Base-by-base conservation (phyloP, 176 grass and related monocot genomes). In the Triticum dicoccoides region DNA sequence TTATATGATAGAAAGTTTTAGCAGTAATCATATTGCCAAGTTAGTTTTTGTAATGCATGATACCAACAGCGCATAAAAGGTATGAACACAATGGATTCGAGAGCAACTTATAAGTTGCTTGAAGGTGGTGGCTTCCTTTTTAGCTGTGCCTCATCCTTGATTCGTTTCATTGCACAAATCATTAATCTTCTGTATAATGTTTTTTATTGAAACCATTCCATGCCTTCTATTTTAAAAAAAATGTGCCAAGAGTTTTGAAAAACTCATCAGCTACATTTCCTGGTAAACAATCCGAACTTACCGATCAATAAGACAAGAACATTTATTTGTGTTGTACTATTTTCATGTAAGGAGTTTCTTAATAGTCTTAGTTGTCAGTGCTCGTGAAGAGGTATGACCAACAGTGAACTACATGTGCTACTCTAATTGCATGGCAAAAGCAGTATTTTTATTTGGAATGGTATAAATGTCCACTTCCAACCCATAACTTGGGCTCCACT, bases 71-170 rank as follows among this genome's bases (percentile, higher is more conserved):
- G 14, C n/a, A 80, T 29, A 65, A 5, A 27, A 29, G 23, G 66
- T 44, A 5, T 80, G 79, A 80, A 30, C 23, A 64, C 61, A 54
- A 75, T 84, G 24, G 54, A 61, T 49, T 18, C 54, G n/a, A 75
- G 56, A 15, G 25, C 20, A 84, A 84, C 59, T 76, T 76, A 76
- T 65, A 84, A 65, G 18, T 54, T 47, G 71, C 2, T 34, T 42
- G 25, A 84, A 64, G 11, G 18, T 49, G 38, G 18, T 35, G 63
- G 8, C 29, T 62, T 84, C 25, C 21, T 68, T 27, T 15, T 65
- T 45, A 80, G 5, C 38, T 61, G 34, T 72, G 61, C 34, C 37
- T 45, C 69, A 45, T 61, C 56, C 68, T 73, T 10, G 35, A 21
- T 35, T 72, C 34, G 14, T 83, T 12, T 12, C 21, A 51, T 45